These are phyloP conservation scores for Pestalotiopsis sp. DNA, from an alignment of 2,329 filamentous ascomycete species.

Conservation along the genomic window DNA sequence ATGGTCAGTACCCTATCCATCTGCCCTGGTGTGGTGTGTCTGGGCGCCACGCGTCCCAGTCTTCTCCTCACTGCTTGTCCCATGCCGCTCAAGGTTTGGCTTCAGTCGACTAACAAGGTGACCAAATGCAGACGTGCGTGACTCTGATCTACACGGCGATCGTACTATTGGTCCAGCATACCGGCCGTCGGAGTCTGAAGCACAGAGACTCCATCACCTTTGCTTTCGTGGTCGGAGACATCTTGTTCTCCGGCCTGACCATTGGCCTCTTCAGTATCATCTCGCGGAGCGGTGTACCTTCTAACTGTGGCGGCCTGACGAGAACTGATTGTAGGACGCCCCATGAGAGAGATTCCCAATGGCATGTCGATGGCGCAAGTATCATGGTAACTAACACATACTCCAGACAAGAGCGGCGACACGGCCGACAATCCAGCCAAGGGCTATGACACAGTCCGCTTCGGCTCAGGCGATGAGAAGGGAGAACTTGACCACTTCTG, in stretches of 20 bases:
- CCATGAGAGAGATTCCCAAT: neutral
- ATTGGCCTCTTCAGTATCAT: slow-evolving; percentile 37
- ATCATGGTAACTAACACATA: slow-evolving; percentile 10
- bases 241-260: slow-evolving; percentile 30
- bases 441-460: slow-evolving; percentile 32
- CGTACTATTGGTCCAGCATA: slow-evolving; percentile 34
- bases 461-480: slow-evolving; percentile 26
- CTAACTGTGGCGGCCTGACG: slow-evolving; percentile 36
- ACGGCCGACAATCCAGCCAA: slow-evolving; percentile 16
- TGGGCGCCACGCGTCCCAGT: neutral
- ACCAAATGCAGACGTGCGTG: slow-evolving; percentile 29
- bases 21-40: neutral
- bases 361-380: neutral
- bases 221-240: slow-evolving; percentile 31
- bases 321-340: slow-evolving; percentile 21
- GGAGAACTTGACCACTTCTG: slow-evolving; percentile 33
- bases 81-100: neutral
- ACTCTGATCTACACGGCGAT: slow-evolving; percentile 34
- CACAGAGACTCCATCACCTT: slow-evolving; percentile 25
- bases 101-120: neutral
- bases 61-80: neutral
- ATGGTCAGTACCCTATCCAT: slow-evolving; percentile 32
- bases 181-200: slow-evolving; percentile 26
- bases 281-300: slow-evolving; percentile 34
- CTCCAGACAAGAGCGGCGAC: slow-evolving; percentile 13